Evolutionary conservation across 305 asterid species (phyloP).

Genomic region (Fraxinus greggii): DNA sequence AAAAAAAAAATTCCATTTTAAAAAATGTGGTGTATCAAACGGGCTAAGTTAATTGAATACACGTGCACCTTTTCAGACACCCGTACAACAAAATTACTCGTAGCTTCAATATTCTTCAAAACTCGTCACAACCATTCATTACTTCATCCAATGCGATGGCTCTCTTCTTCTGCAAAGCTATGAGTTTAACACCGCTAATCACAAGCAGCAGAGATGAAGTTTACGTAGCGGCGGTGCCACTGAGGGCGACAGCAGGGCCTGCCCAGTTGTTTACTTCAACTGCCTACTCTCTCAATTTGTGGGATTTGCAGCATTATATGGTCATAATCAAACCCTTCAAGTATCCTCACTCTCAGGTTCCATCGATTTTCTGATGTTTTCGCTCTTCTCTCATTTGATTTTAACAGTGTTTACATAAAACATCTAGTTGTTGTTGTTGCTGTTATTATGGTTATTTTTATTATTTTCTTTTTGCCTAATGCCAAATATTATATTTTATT

Average conservation of each 20-base stretch:
- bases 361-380: not conserved
- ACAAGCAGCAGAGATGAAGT: constrained; percentile 46
- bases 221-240: constrained; percentile 58
- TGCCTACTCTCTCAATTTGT: constrained; percentile 51
- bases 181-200: not conserved
- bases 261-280: constrained; percentile 54
- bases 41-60: too few species aligned
- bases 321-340: constrained; percentile 55
- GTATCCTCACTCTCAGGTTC: constrained; percentile 22
- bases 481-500: not conserved
- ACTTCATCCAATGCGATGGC: not conserved
- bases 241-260: constrained; percentile 59
- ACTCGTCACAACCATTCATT: not conserved
- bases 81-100: not conserved
- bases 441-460: not conserved
- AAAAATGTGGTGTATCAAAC: too few species aligned
- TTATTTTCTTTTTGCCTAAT: not conserved
- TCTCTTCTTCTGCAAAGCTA: not conserved
- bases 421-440: not conserved
- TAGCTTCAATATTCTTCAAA: not conserved
- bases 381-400: not conserved
- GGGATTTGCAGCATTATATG: constrained; percentile 69
- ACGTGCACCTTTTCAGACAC: not conserved
- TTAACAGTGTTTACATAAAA: not conserved
- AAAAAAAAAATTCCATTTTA: too few species aligned